These are phyloP conservation scores for Asterella californica DNA, from an alignment of 225 moss, liverwort and hornwort species.

Conservation along the genomic window DNA sequence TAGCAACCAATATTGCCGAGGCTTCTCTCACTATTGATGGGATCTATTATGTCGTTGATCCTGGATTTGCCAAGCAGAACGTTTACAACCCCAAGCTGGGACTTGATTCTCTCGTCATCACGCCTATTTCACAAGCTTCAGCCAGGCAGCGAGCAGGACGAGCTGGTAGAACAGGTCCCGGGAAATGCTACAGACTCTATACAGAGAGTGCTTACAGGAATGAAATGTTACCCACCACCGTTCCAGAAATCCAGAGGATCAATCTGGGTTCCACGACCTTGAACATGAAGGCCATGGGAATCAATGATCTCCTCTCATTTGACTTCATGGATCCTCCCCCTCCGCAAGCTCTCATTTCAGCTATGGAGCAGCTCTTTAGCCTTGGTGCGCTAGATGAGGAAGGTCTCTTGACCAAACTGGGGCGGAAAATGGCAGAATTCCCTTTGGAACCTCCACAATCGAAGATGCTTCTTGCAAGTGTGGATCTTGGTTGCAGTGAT, in stretches of 20 bases:
- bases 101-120: slow-evolving; percentile 89
- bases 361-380: slow-evolving; percentile 95
- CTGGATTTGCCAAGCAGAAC: slow-evolving; percentile 98
- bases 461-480: slow-evolving; percentile 96
- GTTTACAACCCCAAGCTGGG: slow-evolving; percentile 96
- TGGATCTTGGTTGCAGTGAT: slow-evolving; percentile 95
- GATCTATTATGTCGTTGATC: slow-evolving; percentile 94
- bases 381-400: slow-evolving; percentile 97
- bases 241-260: slow-evolving; percentile 96
- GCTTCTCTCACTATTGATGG: slow-evolving; percentile 97
- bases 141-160: slow-evolving; percentile 94
- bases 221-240: slow-evolving; percentile 96
- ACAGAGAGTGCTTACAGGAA: slow-evolving; percentile 96
- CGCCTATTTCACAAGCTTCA: slow-evolving; percentile 96
- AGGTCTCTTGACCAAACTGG: slow-evolving; percentile 85
- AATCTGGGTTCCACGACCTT: slow-evolving; percentile 77
- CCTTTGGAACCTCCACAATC: slow-evolving; percentile 91
- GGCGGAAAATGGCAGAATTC: slow-evolving; percentile 96
- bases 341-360: slow-evolving; percentile 93
- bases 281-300: slow-evolving; percentile 98
- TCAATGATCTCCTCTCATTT: slow-evolving; percentile 94
- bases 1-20: slow-evolving; percentile 96
- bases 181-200: slow-evolving; percentile 90
- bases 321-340: slow-evolving; percentile 99
- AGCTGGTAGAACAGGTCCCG: slow-evolving; percentile 95